Base-by-base conservation (phyloP, 1,139 yeast genomes). In the Yamadazyma jaroonii region DNA sequence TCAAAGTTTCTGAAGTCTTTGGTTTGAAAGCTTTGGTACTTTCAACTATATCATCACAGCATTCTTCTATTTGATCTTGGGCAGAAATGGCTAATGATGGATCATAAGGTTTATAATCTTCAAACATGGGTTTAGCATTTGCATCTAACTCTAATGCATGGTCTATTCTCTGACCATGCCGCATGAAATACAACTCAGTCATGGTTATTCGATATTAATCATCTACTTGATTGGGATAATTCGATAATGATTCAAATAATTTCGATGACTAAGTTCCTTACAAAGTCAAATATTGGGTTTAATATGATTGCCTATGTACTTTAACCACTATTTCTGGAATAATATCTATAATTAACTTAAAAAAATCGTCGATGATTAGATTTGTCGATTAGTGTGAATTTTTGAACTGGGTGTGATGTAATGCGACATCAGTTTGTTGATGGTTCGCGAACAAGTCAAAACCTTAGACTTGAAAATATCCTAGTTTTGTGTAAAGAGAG, bases 151-250 rank as follows among this genome's bases (percentile, higher is more conserved):
- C 39, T 36, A 53, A 45, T 4, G 64, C 70, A 45, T 68, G 74
- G 50, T 71, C 76, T 36, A 69, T 66, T 42, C 76, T 56, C 37
- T 61, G 59, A 26, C 72, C 76, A 53, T 71, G 77, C 40, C 77
- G 72, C 45, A 71, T 56, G 55, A 71, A 71, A 52, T 56, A 67
- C 44, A 71, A 54, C 53, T 71, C 76, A 23, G 66, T 49, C 70
- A 64, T 64, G 31, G 29, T 24, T 24, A 29, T 13, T 7, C 14
- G 7, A 21, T 12, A 21, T 9, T 30, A 30, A 23, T 12, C 32
- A 30, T 30, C 25, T 30, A 30, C 15, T 21, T 30, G 12, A 25
- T 25, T 11, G 12, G 20, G 20, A 17, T 17, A 17, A n/a, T n/a
- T n/a, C n/a, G n/a, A n/a, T n/a, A n/a, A n/a, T n/a, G n/a, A n/a